These are phyloP conservation scores for Insectozyma bohioensis DNA, from an alignment of 1,139 yeast genomes.

Conservation along the genomic window DNA sequence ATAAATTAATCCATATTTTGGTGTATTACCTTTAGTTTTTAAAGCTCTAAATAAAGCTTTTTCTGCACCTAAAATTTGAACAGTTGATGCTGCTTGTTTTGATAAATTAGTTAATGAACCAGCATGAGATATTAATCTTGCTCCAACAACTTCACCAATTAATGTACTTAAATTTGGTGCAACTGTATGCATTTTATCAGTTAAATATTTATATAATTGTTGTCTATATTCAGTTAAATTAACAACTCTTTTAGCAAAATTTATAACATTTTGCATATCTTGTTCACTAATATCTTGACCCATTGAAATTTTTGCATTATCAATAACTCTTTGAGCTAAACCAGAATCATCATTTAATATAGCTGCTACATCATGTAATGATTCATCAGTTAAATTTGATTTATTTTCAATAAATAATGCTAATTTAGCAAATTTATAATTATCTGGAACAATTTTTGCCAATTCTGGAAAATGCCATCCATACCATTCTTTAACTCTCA, in stretches of 20 bases:
- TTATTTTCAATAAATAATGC: slow-evolving; percentile 86
- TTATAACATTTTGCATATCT: slow-evolving; percentile 81
- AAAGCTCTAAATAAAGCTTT: slow-evolving; percentile 98
- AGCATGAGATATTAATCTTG: slow-evolving; percentile 95
- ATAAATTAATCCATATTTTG: slow-evolving; percentile 95
- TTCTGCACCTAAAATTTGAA: slow-evolving; percentile 98
- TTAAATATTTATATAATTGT: slow-evolving; percentile 82
- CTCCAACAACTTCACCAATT: slow-evolving; percentile 98
- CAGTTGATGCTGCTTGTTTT: slow-evolving; percentile 98
- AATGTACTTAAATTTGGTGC: slow-evolving; percentile 96
- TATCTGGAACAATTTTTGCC: slow-evolving; percentile 95
- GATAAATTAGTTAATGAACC: slow-evolving; percentile 94
- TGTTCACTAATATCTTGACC: slow-evolving; percentile 94
- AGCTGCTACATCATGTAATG: slow-evolving; percentile 86
- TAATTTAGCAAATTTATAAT: slow-evolving; percentile 81
- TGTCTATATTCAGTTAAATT: slow-evolving; percentile 95
- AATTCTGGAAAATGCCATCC: slow-evolving; percentile 99
- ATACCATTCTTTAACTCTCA: slow-evolving; percentile 99
- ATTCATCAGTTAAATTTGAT: slow-evolving; percentile 76
- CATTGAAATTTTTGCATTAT: slow-evolving; percentile 92
- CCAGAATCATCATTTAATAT: slow-evolving; percentile 91
- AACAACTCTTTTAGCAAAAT: slow-evolving; percentile 92
- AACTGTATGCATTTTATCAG: slow-evolving; percentile 95
- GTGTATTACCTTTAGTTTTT: slow-evolving; percentile 97
- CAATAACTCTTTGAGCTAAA: slow-evolving; percentile 87